These are phyloP conservation scores for Fusarium xyrophilum DNA, from an alignment of 2,329 filamentous ascomycete genomes.

Conservation along the genomic window DNA sequence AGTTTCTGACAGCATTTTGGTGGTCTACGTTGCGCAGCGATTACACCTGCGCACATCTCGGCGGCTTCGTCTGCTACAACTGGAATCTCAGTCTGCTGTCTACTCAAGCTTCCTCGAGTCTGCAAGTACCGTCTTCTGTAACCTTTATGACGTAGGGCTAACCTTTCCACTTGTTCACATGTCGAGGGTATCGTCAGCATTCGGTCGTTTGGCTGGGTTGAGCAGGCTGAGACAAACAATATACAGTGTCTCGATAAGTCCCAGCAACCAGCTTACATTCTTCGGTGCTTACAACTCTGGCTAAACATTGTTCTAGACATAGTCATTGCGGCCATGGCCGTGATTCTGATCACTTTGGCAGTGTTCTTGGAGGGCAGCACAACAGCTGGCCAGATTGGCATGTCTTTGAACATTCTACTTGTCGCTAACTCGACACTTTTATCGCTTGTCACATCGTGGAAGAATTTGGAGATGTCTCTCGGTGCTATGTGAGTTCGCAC, in stretches of 20 bases:
- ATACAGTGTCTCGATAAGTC: background rate
- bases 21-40: background rate
- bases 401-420: background rate
- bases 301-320: background rate
- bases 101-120: background rate
- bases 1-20: rapidly evolving
- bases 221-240: background rate
- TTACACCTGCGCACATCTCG: background rate
- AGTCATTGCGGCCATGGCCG: background rate
- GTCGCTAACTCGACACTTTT: background rate
- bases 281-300: background rate
- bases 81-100: background rate
- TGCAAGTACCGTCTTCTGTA: background rate
- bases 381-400: background rate
- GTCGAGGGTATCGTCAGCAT: background rate
- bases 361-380: background rate
- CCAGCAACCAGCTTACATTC: background rate
- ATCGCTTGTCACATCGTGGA: background rate
- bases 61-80: background rate
- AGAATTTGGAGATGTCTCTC: background rate
- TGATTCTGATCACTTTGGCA: background rate
- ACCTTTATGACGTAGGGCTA: background rate
- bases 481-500: background rate
- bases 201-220: background rate
- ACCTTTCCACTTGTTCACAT: background rate